Evolutionary conservation across 768 basidiomycete genomes (phyloP).

Genomic region (Serendipita sp.): DNA sequence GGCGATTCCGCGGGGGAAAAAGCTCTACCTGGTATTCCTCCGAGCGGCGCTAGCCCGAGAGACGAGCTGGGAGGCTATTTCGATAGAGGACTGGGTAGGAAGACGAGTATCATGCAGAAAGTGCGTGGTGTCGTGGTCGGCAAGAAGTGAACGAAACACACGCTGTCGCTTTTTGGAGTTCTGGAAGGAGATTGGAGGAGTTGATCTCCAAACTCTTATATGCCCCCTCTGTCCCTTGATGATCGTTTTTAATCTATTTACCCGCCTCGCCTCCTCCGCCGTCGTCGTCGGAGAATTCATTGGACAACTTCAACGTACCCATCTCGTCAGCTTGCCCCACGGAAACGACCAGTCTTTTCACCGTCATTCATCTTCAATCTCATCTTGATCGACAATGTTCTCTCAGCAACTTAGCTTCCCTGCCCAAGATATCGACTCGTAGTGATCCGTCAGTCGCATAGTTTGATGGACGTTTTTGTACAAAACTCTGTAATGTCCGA

Average conservation of each 20-base stretch:
- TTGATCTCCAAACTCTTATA: too few species aligned
- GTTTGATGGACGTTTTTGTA: background rate
- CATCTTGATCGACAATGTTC: too few species aligned
- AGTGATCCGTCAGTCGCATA: background rate
- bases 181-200: too few species aligned
- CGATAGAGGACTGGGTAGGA: slow-evolving; percentile 37
- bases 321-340: too few species aligned
- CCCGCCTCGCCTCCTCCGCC: too few species aligned
- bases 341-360: too few species aligned
- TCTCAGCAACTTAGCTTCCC: background rate
- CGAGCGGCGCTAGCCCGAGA: slow-evolving; percentile 17
- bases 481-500: background rate
- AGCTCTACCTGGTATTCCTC: slow-evolving; percentile 28
- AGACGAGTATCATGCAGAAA: slow-evolving; percentile 66
- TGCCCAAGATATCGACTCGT: background rate
- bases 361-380: too few species aligned
- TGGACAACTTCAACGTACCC: too few species aligned
- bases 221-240: too few species aligned
- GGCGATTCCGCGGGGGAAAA: slow-evolving; percentile 27
- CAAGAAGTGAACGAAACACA: slow-evolving; percentile 19
- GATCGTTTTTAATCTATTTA: too few species aligned
- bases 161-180: too few species aligned
- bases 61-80: slow-evolving; percentile 30
- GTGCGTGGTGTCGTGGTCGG: slow-evolving; percentile 57
- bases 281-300: too few species aligned